These are phyloP conservation scores for Talaromyces rugulosus DNA, from an alignment of 2,329 filamentous ascomycete genomes.

Conservation along the genomic window DNA sequence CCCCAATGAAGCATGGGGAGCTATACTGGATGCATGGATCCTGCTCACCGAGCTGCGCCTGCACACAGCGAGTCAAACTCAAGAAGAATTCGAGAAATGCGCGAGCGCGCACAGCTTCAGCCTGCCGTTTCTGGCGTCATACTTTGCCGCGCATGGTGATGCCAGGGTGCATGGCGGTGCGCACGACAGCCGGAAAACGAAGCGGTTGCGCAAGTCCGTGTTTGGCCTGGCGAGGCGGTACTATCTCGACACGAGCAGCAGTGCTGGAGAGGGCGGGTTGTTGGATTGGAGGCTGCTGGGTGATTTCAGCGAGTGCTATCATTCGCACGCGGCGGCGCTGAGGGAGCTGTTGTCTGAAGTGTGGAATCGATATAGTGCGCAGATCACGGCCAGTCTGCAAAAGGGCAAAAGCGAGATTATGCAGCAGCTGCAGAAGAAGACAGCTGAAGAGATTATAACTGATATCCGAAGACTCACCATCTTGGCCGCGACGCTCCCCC, in stretches of 20 bases:
- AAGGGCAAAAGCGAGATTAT: slow-evolving; percentile 32
- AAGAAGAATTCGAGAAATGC: slow-evolving; percentile 47
- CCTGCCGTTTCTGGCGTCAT: slow-evolving; percentile 61
- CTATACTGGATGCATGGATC: slow-evolving; percentile 72
- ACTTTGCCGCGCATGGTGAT: slow-evolving; percentile 46
- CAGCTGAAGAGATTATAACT: slow-evolving; percentile 12
- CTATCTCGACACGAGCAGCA: slow-evolving; percentile 43
- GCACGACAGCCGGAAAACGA: slow-evolving; percentile 22
- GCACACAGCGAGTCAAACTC: slow-evolving; percentile 47
- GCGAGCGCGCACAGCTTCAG: slow-evolving; percentile 57
- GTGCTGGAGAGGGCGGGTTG: slow-evolving; percentile 43
- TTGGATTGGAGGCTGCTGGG: slow-evolving; percentile 65
- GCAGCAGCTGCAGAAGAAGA: slow-evolving; percentile 21
- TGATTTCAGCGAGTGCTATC: slow-evolving; percentile 64
- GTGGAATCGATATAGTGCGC: slow-evolving; percentile 35
- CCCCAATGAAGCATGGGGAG: slow-evolving; percentile 67
- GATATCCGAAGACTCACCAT: slow-evolving; percentile 36
- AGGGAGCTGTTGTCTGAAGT: slow-evolving; percentile 50
- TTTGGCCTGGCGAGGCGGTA: slow-evolving; percentile 63
- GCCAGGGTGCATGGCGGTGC: slow-evolving; percentile 22
- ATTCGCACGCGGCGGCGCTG: slow-evolving; percentile 56
- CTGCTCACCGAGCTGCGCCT: slow-evolving; percentile 64
- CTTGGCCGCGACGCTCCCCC: slow-evolving; percentile 35
- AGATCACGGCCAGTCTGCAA: slow-evolving; percentile 33
- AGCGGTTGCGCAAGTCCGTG: slow-evolving; percentile 56